Evolutionary conservation across 2,329 filamentous ascomycete genomes (phyloP), one percentile per base, ranked within the genome.

Genomic region (Pseudocercospora eumusae): DNA sequence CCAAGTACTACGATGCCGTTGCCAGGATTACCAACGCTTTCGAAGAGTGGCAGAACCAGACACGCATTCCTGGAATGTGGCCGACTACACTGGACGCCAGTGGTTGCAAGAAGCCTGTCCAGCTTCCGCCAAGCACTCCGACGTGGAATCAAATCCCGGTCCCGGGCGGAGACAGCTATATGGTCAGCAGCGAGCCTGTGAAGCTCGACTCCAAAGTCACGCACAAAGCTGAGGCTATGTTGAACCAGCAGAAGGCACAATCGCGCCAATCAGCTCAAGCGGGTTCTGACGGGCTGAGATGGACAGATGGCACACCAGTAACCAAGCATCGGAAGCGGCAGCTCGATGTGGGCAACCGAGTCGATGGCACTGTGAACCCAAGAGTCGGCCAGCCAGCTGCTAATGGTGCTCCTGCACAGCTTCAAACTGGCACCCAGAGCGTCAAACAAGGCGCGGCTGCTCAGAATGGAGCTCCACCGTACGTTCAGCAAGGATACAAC

Each of bases 1-100:
- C 88, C 68, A 92, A 88, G 74, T 97, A 96, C 77, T 97, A 96
- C 73, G 93, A 96, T 77, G 92, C 92, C 15, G 83, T 96, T 64
- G 90, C 91, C 54, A 88, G 92, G 63, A 90, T 97, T 70, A 96
- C 91, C 18, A 82, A 96, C 72, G 88, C 88, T 7, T 82, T 97
- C 25, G 85, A 92, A 64, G 84, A 88, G 56, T 86, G 88, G 77
- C 91, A 96, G 77, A 84, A 87, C 68, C 75, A 80, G 4, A 93
- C 89, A 0, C 81, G 82, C 2, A 79, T 96, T 7, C 86, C 89
- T 1, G 92, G 93, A 1, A 84, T 96, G 70, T 96, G 93, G 80
- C 92, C 93, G 0, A 84, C 90, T 66, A 80, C 80, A 42, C 77
- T 97, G 11, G 91, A 96, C 76, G 87, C 89, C 9, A 90, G 88